These are phyloP conservation scores for Volvariella surrecta DNA, from an alignment of 1,284 basidiomycete species.

Conservation along the genomic window DNA sequence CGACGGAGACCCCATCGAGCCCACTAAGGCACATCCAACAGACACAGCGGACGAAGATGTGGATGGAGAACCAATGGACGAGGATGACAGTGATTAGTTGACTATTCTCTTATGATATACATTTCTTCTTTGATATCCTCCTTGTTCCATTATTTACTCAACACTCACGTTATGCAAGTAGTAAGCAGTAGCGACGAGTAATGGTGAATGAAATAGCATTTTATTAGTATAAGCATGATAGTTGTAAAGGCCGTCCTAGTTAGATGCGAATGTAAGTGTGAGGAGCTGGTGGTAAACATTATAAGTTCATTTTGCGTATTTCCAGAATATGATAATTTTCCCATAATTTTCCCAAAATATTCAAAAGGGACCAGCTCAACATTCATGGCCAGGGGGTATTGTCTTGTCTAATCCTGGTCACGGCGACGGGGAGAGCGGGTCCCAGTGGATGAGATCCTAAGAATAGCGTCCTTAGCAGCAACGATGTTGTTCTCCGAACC, in stretches of 20 bases:
- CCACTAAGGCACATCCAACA: too few relatives aligned
- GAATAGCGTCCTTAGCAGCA: slow-evolving; percentile 75
- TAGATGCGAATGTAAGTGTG: slow-evolving; percentile 1
- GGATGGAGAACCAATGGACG: slow-evolving; percentile 22
- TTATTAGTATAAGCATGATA: slow-evolving; percentile 2
- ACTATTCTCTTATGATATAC: not conserved
- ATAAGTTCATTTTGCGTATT: slow-evolving; percentile 4
- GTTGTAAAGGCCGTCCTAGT: not conserved
- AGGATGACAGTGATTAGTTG: slow-evolving; percentile 1
- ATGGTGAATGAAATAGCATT: not conserved
- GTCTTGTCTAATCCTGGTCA: slow-evolving; percentile 19
- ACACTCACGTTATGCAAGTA: not conserved
- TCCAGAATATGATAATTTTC: slow-evolving; percentile 3
- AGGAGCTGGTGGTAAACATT: not conserved
- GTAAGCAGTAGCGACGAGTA: too few relatives aligned
- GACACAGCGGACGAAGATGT: slow-evolving; percentile 31
- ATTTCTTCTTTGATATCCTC: slow-evolving; percentile 1
- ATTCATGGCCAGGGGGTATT: not conserved
- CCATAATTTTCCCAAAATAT: slow-evolving; percentile 1
- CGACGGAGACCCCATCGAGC: slow-evolving; percentile 25
- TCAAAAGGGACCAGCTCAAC: too few relatives aligned
- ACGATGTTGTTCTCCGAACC: slow-evolving; percentile 64
- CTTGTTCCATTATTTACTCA: not conserved
- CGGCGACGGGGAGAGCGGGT: slow-evolving; percentile 39
- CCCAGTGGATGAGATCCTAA: slow-evolving; percentile 49